A percentile compares a stretch with the other conserved stretches of the same genome.
These are phyloP conservation scores for Podaxis sp. DNA, from an alignment of 768 basidiomycete species.

Conservation along the genomic window DNA sequence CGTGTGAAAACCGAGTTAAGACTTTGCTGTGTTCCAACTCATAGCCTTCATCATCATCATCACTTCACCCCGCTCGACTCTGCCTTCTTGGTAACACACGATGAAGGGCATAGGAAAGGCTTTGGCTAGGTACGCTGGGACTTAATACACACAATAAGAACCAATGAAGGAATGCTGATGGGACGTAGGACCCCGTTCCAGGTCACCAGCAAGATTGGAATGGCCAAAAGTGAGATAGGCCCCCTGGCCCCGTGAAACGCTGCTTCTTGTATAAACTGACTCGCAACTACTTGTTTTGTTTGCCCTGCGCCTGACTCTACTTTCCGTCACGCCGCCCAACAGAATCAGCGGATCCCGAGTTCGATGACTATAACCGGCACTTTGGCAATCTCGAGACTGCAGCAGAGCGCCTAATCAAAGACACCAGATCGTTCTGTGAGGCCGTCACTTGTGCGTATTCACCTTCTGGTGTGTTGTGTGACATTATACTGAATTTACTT, in stretches of 20 bases:
- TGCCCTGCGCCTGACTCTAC: not conserved
- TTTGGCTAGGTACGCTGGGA: slow-evolving; percentile 59
- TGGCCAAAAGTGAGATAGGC: slow-evolving; percentile 79
- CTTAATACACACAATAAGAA: not conserved
- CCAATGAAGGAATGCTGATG: not conserved
- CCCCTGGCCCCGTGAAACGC: not conserved
- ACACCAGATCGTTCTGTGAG: slow-evolving; percentile 85
- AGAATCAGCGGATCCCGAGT: slow-evolving; percentile 87
- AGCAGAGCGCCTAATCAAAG: slow-evolving; percentile 89
- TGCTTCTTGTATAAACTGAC: slow-evolving; percentile 8
- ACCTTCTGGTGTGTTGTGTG: slow-evolving; percentile 3
- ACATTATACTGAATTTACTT: not conserved
- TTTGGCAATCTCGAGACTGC: slow-evolving; percentile 77
- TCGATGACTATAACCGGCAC: slow-evolving; percentile 82
- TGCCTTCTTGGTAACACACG: slow-evolving; percentile 18
- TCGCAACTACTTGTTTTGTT: not conserved
- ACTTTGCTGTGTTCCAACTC: not conserved
- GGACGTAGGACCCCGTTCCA: slow-evolving; percentile 83
- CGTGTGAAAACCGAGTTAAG: slow-evolving; percentile 18
- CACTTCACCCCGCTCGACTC: not conserved
- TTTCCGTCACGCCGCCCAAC: not conserved
- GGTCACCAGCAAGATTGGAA: slow-evolving; percentile 84
- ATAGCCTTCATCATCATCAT: slow-evolving; percentile 8
- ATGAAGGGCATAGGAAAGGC: slow-evolving; percentile 89
- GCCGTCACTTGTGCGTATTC: slow-evolving; percentile 64